phyloP scores from a whole-genome alignment of 164 flowering plant species.

The Sedum album region DNA sequence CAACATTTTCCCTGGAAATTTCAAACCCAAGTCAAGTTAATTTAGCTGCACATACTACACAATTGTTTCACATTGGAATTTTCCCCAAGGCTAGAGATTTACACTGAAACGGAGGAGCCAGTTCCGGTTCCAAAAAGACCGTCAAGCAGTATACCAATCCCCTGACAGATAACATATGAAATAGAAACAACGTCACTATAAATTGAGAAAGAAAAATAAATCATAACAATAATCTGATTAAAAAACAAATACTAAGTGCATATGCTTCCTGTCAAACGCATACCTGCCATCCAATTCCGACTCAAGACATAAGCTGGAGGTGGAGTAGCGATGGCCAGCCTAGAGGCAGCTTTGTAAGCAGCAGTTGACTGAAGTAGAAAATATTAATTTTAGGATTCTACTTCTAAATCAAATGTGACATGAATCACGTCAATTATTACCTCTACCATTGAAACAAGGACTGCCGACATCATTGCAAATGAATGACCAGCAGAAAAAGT shows the following conservation, averaged over 20 bases:
- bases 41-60: neutral
- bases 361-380: slow-evolving; percentile 61
- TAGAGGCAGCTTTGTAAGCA: slow-evolving; percentile 91
- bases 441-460: slow-evolving; percentile 80
- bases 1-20: slow-evolving; percentile 81
- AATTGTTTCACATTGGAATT: neutral
- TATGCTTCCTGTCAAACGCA: slow-evolving; percentile 21
- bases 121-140: slow-evolving; percentile 89
- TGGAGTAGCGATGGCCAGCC: slow-evolving; percentile 97
- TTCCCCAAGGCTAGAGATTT: slow-evolving; percentile 12
- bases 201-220: neutral
- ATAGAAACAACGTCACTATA: neutral
- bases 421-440: slow-evolving; percentile 21
- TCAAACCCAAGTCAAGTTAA: neutral
- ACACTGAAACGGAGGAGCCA: slow-evolving; percentile 94
- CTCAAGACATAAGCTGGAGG: slow-evolving; percentile 98
- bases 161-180: slow-evolving; percentile 33
- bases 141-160: slow-evolving; percentile 81
- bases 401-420: neutral
- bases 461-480: slow-evolving; percentile 83
- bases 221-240: neutral
- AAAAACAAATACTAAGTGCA: neutral
- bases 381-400: neutral
- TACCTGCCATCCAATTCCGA: slow-evolving; percentile 97
- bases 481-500: slow-evolving; percentile 74